These are phyloP conservation scores for Fusarium irregulare DNA, from an alignment of 2,329 filamentous ascomycete species.

Conservation along the genomic window DNA sequence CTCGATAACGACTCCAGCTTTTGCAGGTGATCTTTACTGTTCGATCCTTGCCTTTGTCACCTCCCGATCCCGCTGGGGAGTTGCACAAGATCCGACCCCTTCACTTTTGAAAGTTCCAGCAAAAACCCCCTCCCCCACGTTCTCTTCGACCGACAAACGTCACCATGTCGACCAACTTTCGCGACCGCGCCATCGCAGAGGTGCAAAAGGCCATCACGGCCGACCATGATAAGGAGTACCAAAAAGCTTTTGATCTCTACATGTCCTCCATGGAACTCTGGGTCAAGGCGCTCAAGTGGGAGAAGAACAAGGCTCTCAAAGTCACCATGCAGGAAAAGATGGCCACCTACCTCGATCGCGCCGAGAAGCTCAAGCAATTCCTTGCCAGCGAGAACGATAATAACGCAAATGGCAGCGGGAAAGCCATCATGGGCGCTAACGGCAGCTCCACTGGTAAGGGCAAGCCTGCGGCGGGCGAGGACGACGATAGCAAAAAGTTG, in stretches of 20 bases:
- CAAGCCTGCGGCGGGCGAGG: constrained; percentile 69
- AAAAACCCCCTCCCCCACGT: constrained; percentile 33
- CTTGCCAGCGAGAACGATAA: constrained; percentile 80
- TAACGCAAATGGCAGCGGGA: constrained; percentile 73
- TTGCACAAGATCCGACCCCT: constrained; percentile 2
- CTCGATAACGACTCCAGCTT: constrained; percentile 12
- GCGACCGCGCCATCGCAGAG: constrained; percentile 94
- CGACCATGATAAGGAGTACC: constrained; percentile 95
- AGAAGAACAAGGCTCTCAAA: constrained; percentile 97
- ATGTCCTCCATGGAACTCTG: constrained; percentile 96
- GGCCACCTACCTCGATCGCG: constrained; percentile 97
- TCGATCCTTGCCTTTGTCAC: background rate
- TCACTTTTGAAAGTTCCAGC: background rate
- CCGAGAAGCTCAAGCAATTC: constrained; percentile 96
- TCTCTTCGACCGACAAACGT: constrained; percentile 32
- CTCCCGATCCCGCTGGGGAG: constrained; percentile 14
- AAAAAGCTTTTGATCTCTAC: constrained; percentile 96
- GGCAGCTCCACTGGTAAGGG: constrained; percentile 72
- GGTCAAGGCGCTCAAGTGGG: constrained; percentile 99
- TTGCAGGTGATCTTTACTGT: background rate
- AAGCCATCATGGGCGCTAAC: constrained; percentile 74
- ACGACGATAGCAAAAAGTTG: constrained; percentile 96
- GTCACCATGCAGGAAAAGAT: constrained; percentile 97
- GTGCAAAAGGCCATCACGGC: constrained; percentile 98
- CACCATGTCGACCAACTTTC: constrained; percentile 94